phyloP scores from a whole-genome alignment of 2,329 filamentous ascomycete species.

The Sordariomycetes sp. region DNA sequence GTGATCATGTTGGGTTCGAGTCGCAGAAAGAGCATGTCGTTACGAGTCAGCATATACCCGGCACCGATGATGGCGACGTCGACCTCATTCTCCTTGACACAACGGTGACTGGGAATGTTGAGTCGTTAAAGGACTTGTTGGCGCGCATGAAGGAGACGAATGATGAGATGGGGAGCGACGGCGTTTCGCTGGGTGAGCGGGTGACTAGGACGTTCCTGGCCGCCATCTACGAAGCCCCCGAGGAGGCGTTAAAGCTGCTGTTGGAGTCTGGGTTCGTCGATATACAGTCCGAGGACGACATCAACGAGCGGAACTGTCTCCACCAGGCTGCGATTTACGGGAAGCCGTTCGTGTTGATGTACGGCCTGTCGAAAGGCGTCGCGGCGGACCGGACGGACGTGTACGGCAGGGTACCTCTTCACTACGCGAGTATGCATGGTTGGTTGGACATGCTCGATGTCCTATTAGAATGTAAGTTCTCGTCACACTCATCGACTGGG shows the following conservation, averaged over 20 bases:
- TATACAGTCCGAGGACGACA: conserved; percentile 89
- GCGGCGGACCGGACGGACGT: conserved; percentile 75
- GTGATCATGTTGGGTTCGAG: conserved; percentile 80
- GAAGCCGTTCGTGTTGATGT: conserved; percentile 62
- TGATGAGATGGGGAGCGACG: conserved; percentile 38
- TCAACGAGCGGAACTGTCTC: conserved; percentile 92
- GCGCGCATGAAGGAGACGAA: conserved; percentile 47
- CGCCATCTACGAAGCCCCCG: conserved; percentile 74
- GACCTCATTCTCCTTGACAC: conserved; percentile 83
- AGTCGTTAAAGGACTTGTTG: conserved; percentile 70
- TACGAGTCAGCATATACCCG: conserved; percentile 50
- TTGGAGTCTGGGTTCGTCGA: conserved; percentile 74
- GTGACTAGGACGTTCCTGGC: conserved; percentile 84
- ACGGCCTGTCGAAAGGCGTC: conserved; percentile 63
- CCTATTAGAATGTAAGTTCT: conserved; percentile 48
- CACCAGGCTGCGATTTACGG: conserved; percentile 96
- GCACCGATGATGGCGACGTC: conserved; percentile 77
- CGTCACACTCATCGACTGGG: neutral
- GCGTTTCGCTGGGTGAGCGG: conserved; percentile 51
- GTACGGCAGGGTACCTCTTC: conserved; percentile 83
- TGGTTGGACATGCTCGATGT: conserved; percentile 69
- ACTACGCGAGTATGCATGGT: conserved; percentile 95
- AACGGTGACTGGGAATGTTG: conserved; percentile 67
- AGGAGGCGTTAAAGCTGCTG: conserved; percentile 61
- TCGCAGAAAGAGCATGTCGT: conserved; percentile 46